Evolutionary conservation across 2,329 filamentous ascomycete genomes (phyloP).

Genomic region (Neonectria faginata): DNA sequence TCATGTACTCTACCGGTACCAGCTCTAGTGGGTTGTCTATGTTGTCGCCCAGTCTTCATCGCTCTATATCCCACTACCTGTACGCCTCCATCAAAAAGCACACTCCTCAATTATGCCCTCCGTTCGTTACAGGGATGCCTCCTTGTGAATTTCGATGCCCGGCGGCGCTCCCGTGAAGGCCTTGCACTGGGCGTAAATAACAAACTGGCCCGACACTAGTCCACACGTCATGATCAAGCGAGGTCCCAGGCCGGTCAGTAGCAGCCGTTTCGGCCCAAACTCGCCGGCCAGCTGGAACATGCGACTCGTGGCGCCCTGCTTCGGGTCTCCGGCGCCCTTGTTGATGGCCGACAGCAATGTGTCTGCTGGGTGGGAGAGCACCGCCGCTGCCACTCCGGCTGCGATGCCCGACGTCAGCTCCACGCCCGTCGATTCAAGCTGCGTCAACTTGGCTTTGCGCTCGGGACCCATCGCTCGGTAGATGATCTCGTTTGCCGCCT

Average conservation of each 20-base stretch:
- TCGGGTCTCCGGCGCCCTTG: slow-evolving; percentile 63
- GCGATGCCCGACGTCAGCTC: slow-evolving; percentile 89
- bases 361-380: slow-evolving; percentile 91
- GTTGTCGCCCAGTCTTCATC: not conserved
- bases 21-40: not conserved
- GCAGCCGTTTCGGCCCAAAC: slow-evolving; percentile 62
- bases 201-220: slow-evolving; percentile 65
- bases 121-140: slow-evolving; percentile 46
- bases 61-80: slow-evolving; percentile 2
- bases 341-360: slow-evolving; percentile 67
- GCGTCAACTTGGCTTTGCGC: slow-evolving; percentile 74
- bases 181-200: slow-evolving; percentile 68
- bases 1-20: not conserved
- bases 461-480: slow-evolving; percentile 75
- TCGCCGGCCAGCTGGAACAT: slow-evolving; percentile 65
- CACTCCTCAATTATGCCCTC: slow-evolving; percentile 20
- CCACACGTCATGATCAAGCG: slow-evolving; percentile 66
- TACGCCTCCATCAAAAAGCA: slow-evolving; percentile 2
- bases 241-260: slow-evolving; percentile 62
- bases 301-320: slow-evolving; percentile 60
- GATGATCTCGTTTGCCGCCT: slow-evolving; percentile 84
- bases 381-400: slow-evolving; percentile 87
- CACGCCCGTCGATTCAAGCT: slow-evolving; percentile 80
- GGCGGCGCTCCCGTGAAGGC: slow-evolving; percentile 63
- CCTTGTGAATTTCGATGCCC: slow-evolving; percentile 66